Percentiles rank a stretch among this genome's conserved stretches.
phyloP scores from a whole-genome alignment of 1,284 basidiomycete genomes.

The Exobasidium cylindrosporum region DNA sequence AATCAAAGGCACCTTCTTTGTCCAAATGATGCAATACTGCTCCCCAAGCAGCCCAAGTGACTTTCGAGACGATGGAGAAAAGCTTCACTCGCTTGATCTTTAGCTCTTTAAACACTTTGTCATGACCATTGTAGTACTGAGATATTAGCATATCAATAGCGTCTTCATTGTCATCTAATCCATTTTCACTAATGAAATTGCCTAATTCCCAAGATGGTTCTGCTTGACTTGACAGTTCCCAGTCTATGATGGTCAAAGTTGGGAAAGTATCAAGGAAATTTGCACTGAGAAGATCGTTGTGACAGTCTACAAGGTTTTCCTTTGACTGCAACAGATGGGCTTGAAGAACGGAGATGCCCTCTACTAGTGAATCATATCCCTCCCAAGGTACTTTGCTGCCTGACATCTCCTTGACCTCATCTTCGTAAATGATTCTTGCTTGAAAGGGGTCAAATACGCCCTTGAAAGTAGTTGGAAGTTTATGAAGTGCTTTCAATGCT shows the following conservation, averaged over 20 bases:
- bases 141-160: not conserved
- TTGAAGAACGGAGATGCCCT: not conserved
- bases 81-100: not conserved
- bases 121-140: not conserved
- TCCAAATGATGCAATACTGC: conserved; percentile 1
- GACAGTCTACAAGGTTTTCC: conserved; percentile 1
- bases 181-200: conserved; percentile 1
- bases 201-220: conserved; percentile 5
- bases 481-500: not conserved
- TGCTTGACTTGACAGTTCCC: conserved; percentile 3
- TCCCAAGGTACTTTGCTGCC: not conserved
- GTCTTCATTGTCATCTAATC: not conserved
- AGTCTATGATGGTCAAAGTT: not conserved
- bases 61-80: conserved; percentile 7
- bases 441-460: conserved; percentile 4
- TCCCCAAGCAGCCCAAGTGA: conserved; percentile 12
- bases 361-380: not conserved
- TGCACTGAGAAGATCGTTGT: conserved; percentile 10
- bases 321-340: not conserved
- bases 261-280: not conserved
- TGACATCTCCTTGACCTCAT: not conserved
- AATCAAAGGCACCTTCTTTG: not conserved
- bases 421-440: conserved; percentile 1
- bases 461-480: not conserved
- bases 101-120: not conserved